Percentiles rank a stretch among this genome's conserved stretches.
phyloP scores from a whole-genome alignment of 805 yeast genomes.

The Starmerella vitae region DNA sequence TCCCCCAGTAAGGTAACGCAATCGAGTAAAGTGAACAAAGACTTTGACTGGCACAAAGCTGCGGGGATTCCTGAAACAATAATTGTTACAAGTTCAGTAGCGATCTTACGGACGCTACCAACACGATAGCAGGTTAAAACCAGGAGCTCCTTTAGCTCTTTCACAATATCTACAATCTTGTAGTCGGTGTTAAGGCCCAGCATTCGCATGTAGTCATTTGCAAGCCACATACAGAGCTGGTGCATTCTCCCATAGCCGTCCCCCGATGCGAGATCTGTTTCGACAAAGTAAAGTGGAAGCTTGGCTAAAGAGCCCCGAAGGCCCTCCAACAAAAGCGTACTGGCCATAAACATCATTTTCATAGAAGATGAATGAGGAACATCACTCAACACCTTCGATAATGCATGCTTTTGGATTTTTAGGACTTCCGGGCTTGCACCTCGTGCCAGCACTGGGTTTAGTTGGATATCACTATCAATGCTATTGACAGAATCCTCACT shows the following conservation, averaged over 20 bases:
- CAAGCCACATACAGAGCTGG: slow-evolving; percentile 45
- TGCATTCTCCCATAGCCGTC: slow-evolving; percentile 59
- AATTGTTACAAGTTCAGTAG: slow-evolving; percentile 60
- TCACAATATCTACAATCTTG: slow-evolving; percentile 3
- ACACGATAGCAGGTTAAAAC: slow-evolving; percentile 67
- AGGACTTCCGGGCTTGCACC: slow-evolving; percentile 44
- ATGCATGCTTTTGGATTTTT: slow-evolving; percentile 22
- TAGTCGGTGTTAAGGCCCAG: slow-evolving; percentile 6
- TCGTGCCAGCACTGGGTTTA: slow-evolving; percentile 79
- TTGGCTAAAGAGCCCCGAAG: slow-evolving; percentile 76
- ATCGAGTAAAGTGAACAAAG: slow-evolving; percentile 70
- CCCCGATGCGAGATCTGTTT: slow-evolving; percentile 58
- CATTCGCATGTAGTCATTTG: slow-evolving; percentile 34
- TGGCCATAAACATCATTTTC: slow-evolving; percentile 74
- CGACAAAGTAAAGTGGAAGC: slow-evolving; percentile 67
- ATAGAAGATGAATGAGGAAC: slow-evolving; percentile 1
- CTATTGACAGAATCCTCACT: slow-evolving; percentile 67
- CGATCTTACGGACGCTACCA: slow-evolving; percentile 58
- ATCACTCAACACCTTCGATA: slow-evolving; percentile 1
- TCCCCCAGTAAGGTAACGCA: slow-evolving; percentile 63
- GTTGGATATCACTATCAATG: slow-evolving; percentile 81
- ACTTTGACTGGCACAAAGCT: slow-evolving; percentile 55
- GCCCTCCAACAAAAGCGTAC: slow-evolving; percentile 65
- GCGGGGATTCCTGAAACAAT: slow-evolving; percentile 60
- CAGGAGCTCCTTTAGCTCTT: slow-evolving; percentile 54